Evolutionary conservation across 2,329 filamentous ascomycete genomes (phyloP).

Genomic region (Leptographium galeiforme): DNA sequence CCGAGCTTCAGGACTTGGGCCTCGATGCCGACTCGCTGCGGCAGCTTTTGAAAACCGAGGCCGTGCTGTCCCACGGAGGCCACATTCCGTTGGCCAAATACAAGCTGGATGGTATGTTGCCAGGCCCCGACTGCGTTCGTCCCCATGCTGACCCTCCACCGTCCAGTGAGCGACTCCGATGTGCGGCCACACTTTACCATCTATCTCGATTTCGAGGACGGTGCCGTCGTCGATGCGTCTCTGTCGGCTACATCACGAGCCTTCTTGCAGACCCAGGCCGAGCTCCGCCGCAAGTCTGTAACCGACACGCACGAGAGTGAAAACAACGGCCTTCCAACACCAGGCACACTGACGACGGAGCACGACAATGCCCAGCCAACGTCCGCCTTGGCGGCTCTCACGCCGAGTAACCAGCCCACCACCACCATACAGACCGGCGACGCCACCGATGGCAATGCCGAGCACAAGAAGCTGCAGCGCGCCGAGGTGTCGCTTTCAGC

Average conservation of each 20-base stretch:
- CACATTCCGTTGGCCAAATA: conserved; percentile 28
- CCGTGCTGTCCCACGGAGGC: conserved; percentile 20
- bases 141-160: neutral
- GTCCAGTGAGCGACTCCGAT: conserved; percentile 9
- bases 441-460: neutral
- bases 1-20: conserved; percentile 57
- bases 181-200: conserved; percentile 60
- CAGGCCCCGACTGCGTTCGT: too few species aligned
- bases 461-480: conserved; percentile 15
- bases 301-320: neutral
- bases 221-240: conserved; percentile 53
- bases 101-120: conserved; percentile 33
- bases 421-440: neutral
- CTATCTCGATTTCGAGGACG: conserved; percentile 52
- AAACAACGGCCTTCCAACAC: neutral
- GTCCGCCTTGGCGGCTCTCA: neutral
- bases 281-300: conserved; percentile 3
- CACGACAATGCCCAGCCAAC: neutral
- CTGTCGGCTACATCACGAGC: conserved; percentile 51
- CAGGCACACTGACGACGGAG: neutral
- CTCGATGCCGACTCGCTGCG: conserved; percentile 59
- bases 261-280: conserved; percentile 47
- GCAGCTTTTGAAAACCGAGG: conserved; percentile 42
- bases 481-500: conserved; percentile 68
- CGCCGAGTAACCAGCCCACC: neutral